Conservation (phyloP, 257 asterid species). For the Echites panduratus region DNA sequence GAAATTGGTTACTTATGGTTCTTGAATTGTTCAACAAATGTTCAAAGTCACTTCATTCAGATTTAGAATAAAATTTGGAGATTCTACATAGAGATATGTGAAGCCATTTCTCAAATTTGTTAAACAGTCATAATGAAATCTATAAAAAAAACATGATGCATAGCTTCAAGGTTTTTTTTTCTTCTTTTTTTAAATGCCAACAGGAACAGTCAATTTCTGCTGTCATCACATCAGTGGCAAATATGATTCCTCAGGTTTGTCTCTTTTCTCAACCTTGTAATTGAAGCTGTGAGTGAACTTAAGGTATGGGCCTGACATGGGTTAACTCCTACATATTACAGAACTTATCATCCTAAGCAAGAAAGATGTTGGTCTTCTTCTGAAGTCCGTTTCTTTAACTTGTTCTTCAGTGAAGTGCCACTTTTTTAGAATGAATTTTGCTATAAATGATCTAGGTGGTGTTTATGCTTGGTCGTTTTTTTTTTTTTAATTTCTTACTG, state of each 20-base stretch:
- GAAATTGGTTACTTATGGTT: not conserved
- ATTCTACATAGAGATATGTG: not conserved
- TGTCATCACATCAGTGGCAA: slow-evolving; percentile 83
- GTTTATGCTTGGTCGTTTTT: not conserved
- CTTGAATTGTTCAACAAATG: not conserved
- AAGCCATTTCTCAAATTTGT: not conserved
- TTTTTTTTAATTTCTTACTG: not conserved
- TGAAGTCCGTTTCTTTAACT: not conserved
- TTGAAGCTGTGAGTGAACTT: not conserved
- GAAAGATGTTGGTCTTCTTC: not conserved
- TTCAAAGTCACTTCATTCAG: not conserved
- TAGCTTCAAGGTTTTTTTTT: not conserved
- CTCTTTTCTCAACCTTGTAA: slow-evolving; percentile 11
- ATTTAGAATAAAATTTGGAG: not conserved
- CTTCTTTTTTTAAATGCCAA: slow-evolving; percentile 15
- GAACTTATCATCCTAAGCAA: not conserved
- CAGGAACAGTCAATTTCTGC: slow-evolving; percentile 96
- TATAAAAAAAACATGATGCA: not conserved
- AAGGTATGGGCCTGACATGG: not conserved
- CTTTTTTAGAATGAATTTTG: not conserved
- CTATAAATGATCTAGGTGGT: too few species aligned
- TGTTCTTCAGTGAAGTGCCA: not conserved
- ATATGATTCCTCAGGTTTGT: slow-evolving; percentile 96
- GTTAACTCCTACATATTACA: not conserved
- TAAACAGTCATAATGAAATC: too few species aligned